These are phyloP conservation scores for Candida quercuum DNA, from an alignment of 805 yeast genomes.

Conservation along the genomic window DNA sequence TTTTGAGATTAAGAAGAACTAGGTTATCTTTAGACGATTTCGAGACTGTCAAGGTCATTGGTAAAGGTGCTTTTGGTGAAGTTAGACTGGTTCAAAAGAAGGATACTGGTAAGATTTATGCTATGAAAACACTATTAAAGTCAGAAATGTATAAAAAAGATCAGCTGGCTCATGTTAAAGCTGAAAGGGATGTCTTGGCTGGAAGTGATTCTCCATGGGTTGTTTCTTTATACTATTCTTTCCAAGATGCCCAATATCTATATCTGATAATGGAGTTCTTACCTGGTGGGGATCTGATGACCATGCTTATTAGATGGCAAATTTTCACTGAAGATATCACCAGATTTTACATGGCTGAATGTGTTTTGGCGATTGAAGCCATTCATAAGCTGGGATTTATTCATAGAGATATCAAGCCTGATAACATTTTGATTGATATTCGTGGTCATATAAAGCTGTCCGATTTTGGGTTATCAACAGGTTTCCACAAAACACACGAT, in stretches of 20 bases:
- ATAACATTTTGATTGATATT: conserved; percentile 84
- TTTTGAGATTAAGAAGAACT: conserved; percentile 80
- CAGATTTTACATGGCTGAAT: conserved; percentile 90
- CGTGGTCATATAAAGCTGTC: conserved; percentile 87
- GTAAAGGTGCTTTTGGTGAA: conserved; percentile 99
- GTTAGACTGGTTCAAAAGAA: conserved; percentile 90
- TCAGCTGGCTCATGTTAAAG: conserved; percentile 91
- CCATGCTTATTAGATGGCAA: conserved; percentile 89
- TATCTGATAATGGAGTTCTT: conserved; percentile 98
- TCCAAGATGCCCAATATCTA: conserved; percentile 86
- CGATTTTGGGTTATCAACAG: conserved; percentile 96
- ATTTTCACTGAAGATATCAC: conserved; percentile 92
- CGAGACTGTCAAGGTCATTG: conserved; percentile 95
- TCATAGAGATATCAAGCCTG: conserved; percentile 97
- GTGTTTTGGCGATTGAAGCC: conserved; percentile 93
- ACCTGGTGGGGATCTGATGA: conserved; percentile 98
- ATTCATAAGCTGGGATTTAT: conserved; percentile 93
- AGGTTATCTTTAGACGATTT: conserved; percentile 93
- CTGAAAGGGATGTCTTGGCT: conserved; percentile 94
- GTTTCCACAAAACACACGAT: conserved; percentile 86
- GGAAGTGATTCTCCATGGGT: conserved; percentile 96
- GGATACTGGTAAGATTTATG: conserved; percentile 94
- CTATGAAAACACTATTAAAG: conserved; percentile 86
- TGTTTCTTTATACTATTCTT: conserved; percentile 88
- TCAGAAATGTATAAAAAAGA: conserved; percentile 80